phyloP scores from a whole-genome alignment of 345 rosid genomes.

The Lepidium sativum region DNA sequence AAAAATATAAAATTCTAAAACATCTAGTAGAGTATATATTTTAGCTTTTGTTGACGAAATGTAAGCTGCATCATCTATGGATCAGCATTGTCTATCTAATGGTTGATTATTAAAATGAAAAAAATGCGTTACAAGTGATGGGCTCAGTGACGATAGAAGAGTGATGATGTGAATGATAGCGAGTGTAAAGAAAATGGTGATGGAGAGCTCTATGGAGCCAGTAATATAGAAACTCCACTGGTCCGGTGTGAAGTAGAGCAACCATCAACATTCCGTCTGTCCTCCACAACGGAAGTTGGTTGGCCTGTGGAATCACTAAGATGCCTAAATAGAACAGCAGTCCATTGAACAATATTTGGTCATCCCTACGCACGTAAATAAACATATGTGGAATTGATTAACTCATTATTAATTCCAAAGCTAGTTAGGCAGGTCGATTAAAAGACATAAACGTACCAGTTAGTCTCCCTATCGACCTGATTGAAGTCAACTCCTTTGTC shows the following conservation, averaged over 20 bases:
- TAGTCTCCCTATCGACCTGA: constrained; percentile 58
- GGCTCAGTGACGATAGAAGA: constrained; percentile 83
- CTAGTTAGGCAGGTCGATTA: not conserved
- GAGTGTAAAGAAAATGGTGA: constrained; percentile 76
- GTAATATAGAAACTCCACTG: constrained; percentile 72
- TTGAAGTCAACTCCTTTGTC: constrained; percentile 55
- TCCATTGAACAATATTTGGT: constrained; percentile 58
- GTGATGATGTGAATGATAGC: constrained; percentile 92
- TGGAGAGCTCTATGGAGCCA: constrained; percentile 80
- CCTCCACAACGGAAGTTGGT: constrained; percentile 56
- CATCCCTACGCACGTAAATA: constrained; percentile 43
- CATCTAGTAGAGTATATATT: too few relatives aligned
- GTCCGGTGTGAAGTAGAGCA: constrained; percentile 53
- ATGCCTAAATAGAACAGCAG: constrained; percentile 31
- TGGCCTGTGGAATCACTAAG: constrained; percentile 10
- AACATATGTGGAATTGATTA: not conserved
- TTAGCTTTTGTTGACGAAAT: too few relatives aligned
- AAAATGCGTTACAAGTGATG: constrained; percentile 57
- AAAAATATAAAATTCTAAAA: too few relatives aligned
- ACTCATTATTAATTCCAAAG: not conserved
- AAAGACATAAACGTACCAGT: constrained; percentile 32
- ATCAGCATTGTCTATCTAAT: too few relatives aligned
- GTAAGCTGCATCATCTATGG: too few relatives aligned
- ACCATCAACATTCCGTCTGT: constrained; percentile 42
- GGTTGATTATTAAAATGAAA: too few relatives aligned